phyloP scores from a whole-genome alignment of 2,329 filamentous ascomycete genomes.

The Talaromyces marneffei region DNA sequence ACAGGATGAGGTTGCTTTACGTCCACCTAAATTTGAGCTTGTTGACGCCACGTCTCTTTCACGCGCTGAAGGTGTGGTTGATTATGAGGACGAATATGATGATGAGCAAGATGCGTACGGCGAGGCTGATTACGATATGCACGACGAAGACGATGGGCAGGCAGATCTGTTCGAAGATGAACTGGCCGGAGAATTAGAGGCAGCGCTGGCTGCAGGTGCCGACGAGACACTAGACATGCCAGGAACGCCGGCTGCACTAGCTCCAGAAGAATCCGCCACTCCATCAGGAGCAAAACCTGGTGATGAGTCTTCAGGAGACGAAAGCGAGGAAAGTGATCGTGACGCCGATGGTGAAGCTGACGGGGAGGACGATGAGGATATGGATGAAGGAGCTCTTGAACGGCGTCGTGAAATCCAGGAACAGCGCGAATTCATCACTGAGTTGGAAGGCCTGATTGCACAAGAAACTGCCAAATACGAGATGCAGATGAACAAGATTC shows the following conservation, averaged over 20 bases:
- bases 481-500: constrained; percentile 34
- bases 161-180: constrained; percentile 37
- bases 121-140: constrained; percentile 42
- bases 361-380: constrained; percentile 30
- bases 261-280: constrained; percentile 28
- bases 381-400: constrained; percentile 41
- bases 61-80: constrained; percentile 37
- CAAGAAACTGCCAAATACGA: constrained; percentile 38
- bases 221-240: constrained; percentile 28
- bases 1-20: constrained; percentile 58
- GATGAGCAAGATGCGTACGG: constrained; percentile 47
- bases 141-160: constrained; percentile 24
- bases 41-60: constrained; percentile 50
- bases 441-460: constrained; percentile 37
- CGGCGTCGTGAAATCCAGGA: constrained; percentile 39
- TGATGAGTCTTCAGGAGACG: constrained; percentile 38
- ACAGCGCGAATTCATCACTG: constrained; percentile 41
- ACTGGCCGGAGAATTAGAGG: constrained; percentile 41
- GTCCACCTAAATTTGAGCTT: constrained; percentile 57
- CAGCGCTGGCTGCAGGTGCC: constrained; percentile 34
- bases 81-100: constrained; percentile 45
- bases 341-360: constrained; percentile 17
- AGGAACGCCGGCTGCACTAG: constrained; percentile 16
- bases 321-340: constrained; percentile 34
- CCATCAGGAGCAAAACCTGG: constrained; percentile 27